Evolutionary conservation across 345 rosid genomes (phyloP).

Genomic region (Pistacia atlantica): DNA sequence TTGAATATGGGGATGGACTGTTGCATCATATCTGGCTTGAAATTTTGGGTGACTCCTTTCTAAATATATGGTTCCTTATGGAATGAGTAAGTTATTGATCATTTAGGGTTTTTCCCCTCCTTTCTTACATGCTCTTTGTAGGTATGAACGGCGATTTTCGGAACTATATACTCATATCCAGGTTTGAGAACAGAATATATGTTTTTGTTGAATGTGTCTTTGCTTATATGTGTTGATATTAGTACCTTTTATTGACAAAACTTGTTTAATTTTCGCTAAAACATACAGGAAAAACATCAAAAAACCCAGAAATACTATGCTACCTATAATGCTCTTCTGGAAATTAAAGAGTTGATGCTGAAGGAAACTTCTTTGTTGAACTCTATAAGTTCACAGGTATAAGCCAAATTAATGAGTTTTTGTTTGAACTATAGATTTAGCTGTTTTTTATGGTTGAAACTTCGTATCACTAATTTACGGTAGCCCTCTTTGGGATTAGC

Average conservation of each 20-base stretch:
- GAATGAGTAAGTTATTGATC: background rate
- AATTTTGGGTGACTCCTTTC: background rate
- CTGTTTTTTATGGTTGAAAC: background rate
- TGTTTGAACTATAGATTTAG: background rate
- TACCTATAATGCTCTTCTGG: conserved; percentile 81
- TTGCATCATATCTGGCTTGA: background rate
- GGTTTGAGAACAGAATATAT: conserved; percentile 38
- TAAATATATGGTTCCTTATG: background rate
- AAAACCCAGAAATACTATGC: conserved; percentile 81
- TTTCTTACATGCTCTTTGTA: conserved; percentile 32
- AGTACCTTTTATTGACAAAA: conserved; percentile 8
- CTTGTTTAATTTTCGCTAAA: conserved; percentile 20
- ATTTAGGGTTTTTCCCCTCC: background rate
- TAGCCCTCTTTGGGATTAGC: background rate
- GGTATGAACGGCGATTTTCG: conserved; percentile 76
- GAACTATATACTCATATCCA: conserved; percentile 78
- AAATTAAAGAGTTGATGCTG: conserved; percentile 82
- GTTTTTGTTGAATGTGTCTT: conserved; percentile 4
- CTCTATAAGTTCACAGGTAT: conserved; percentile 83
- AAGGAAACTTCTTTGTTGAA: conserved; percentile 82
- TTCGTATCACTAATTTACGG: background rate
- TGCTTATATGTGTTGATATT: background rate
- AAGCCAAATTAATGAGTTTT: conserved; percentile 10
- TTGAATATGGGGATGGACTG: too few relatives aligned
- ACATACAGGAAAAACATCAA: conserved; percentile 67